Conservation (phyloP, 805 yeast genomes). For the Wickerhamiella australiensis region DNA sequence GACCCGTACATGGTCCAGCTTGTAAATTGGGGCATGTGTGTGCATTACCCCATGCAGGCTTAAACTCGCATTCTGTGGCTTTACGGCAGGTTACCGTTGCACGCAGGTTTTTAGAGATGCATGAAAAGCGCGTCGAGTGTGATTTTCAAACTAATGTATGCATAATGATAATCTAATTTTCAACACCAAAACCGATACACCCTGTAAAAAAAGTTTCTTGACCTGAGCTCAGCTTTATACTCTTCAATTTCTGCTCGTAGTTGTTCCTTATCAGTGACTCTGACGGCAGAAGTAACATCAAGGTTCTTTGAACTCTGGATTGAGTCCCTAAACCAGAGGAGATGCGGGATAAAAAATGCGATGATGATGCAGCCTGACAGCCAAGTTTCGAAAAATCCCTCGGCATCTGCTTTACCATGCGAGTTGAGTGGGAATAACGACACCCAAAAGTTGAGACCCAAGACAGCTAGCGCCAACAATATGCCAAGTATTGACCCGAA, state of each 20-base stretch:
- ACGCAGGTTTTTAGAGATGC: too few relatives aligned
- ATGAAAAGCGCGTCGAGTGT: too few relatives aligned
- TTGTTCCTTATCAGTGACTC: slow-evolving; percentile 16
- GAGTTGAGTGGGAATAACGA: slow-evolving; percentile 62
- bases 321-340: slow-evolving; percentile 15
- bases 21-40: background rate
- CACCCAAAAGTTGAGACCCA: slow-evolving; percentile 72
- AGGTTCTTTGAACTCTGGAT: slow-evolving; percentile 14
- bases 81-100: too few relatives aligned
- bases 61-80: too few relatives aligned
- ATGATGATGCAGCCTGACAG: slow-evolving; percentile 33
- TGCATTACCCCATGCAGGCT: background rate
- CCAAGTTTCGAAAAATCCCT: slow-evolving; percentile 41
- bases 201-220: slow-evolving; percentile 8
- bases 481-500: slow-evolving; percentile 56
- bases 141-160: background rate
- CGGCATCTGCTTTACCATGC: slow-evolving; percentile 26
- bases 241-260: slow-evolving; percentile 14
- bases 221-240: slow-evolving; percentile 11
- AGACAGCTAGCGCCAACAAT: slow-evolving; percentile 43
- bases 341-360: slow-evolving; percentile 13
- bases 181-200: slow-evolving; percentile 18
- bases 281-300: slow-evolving; percentile 18
- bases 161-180: background rate
- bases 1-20: background rate